Base-by-base conservation (phyloP, 257 asterid species). In the Marsdenia floribunda region DNA sequence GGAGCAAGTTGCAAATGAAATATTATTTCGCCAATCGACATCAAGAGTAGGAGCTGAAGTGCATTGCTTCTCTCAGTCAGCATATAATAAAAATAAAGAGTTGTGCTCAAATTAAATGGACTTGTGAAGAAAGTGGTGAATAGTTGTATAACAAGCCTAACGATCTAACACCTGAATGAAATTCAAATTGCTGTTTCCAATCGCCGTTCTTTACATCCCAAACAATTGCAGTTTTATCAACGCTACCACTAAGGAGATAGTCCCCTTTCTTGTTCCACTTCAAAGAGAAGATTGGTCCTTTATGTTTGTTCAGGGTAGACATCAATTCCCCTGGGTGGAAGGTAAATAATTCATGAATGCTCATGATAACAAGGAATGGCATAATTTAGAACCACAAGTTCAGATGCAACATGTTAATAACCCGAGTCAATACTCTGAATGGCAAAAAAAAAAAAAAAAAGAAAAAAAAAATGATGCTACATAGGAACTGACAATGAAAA, bases 221-320 rank as follows among this genome's bases (percentile, higher is more conserved):
- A 68, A 90, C 97, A 79, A 94, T 92, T 61, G 98, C 98, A 81
- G 97, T 94, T 89, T 88, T 90, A 81, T 94, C 99, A 65, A 92
- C 96, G 79, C 98, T 92, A 73, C 99, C 99, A 79, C 98, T 94
- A 52, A 94, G 96, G 82, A 94, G 90, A 80, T 79, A 94, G 85
- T 92, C 97, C 55, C 99, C 99, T 82, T 92, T 92, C 88, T 90
- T 92, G 86, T 92, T 94, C 99, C 99, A 94, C 91, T 92, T 94
- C 85, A 94, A 86, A 72, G 98, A 92, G 89, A 90, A 92, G 79
- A 94, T 90, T 68, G 99, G 97, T 64, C 99, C 99, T 78, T 92
- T 92, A 81, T 94, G 99, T 82, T 89, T 94, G 85, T 84, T 90
- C 76, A 94, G 79, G 70, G 97, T 89, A 83, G 83, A 89, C 35